phyloP scores from a whole-genome alignment of 257 asterid species.

The Verbena officinalis region DNA sequence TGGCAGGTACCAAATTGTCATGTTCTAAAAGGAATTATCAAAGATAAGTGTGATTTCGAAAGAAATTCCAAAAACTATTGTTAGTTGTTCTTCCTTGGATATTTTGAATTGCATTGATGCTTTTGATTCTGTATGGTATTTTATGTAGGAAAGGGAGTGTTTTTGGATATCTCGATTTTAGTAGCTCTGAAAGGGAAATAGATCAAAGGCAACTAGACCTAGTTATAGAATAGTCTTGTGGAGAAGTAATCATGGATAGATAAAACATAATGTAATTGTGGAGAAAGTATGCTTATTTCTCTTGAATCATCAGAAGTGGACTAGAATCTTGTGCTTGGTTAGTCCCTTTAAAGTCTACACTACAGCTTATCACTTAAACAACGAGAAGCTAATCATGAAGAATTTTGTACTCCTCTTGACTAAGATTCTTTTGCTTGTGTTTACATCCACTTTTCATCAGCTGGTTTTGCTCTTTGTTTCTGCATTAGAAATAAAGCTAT shows the following conservation, averaged over 20 bases:
- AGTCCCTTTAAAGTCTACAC: too few species aligned
- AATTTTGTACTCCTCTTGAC: too few species aligned
- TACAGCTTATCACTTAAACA: too few species aligned
- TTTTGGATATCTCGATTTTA: not conserved
- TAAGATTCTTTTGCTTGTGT: not conserved
- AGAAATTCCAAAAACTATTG: not conserved
- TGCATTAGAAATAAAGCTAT: too few species aligned
- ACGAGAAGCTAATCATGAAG: too few species aligned
- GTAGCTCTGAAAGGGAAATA: not conserved
- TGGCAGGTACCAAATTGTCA: conserved; percentile 56
- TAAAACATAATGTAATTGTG: not conserved
- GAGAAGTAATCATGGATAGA: not conserved
- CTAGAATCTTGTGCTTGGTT: not conserved
- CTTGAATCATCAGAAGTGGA: not conserved
- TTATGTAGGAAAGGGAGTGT: not conserved
- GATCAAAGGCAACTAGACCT: not conserved
- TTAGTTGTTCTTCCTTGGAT: not conserved
- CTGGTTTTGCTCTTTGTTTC: not conserved
- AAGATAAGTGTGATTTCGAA: not conserved
- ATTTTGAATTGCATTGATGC: conserved; percentile 11
- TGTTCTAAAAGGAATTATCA: conserved; percentile 7
- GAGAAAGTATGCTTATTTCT: not conserved
- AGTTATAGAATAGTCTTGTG: not conserved
- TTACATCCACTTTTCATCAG: not conserved
- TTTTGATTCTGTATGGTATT: not conserved